Evolutionary conservation across 352 stramenopile genomes (phyloP).

Genomic region (Elongisporangium senticosum): DNA sequence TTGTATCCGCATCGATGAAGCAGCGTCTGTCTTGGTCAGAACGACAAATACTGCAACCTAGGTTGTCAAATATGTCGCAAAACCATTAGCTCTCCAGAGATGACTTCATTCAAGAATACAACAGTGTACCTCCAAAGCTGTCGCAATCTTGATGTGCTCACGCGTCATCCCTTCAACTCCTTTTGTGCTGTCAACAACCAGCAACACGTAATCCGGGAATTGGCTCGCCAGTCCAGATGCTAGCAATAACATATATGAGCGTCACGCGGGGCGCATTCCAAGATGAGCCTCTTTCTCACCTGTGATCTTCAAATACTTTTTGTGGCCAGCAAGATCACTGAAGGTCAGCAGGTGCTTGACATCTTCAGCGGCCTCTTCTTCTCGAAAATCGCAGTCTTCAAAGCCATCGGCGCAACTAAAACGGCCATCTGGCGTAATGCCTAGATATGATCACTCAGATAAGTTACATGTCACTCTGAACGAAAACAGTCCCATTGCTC

Average conservation of each 20-base stretch:
- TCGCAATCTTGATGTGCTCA: constrained; percentile 73
- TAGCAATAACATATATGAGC: constrained; percentile 4
- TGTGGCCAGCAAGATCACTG: constrained; percentile 76
- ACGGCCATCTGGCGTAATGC: constrained; percentile 50
- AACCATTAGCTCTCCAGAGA: not conserved
- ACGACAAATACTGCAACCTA: constrained; percentile 72
- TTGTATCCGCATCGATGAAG: constrained; percentile 35
- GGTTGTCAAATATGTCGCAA: not conserved
- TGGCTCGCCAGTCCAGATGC: constrained; percentile 76
- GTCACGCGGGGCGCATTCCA: not conserved
- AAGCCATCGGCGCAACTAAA: constrained; percentile 48
- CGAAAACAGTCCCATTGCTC: not conserved
- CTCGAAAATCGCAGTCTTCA: constrained; percentile 41
- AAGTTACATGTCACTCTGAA: not conserved
- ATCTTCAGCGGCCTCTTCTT: constrained; percentile 29
- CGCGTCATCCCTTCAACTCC: constrained; percentile 75
- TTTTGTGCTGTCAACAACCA: constrained; percentile 62
- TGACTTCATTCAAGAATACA: not conserved
- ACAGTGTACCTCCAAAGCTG: constrained; percentile 44
- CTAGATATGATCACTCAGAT: not conserved
- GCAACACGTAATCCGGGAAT: constrained; percentile 84
- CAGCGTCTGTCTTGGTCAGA: constrained; percentile 69
- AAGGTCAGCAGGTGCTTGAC: constrained; percentile 33
- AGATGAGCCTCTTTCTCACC: constrained; percentile 1
- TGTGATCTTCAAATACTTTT: constrained; percentile 89